Evolutionary conservation across 345 rosid genomes (phyloP).

Genomic region (Draba incana): DNA sequence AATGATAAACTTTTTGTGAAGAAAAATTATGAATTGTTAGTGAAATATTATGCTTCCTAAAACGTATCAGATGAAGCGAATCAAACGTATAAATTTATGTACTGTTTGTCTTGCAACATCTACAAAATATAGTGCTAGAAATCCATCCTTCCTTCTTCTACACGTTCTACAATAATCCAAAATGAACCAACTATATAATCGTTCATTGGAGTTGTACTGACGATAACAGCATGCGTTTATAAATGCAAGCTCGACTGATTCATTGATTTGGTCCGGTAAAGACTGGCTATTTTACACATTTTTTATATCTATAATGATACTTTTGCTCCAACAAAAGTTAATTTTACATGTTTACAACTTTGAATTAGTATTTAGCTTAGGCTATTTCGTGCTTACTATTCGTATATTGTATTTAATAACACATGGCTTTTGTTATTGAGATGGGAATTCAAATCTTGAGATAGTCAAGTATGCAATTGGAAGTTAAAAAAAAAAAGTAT

Average conservation of each 20-base stretch:
- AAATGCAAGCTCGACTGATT: slow-evolving; percentile 39
- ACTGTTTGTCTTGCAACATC: too few species aligned
- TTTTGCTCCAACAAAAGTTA: neutral
- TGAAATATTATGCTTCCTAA: too few species aligned
- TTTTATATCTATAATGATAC: neutral
- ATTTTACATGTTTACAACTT: neutral
- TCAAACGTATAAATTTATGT: too few species aligned
- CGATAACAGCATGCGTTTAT: slow-evolving; percentile 36
- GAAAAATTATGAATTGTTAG: too few species aligned
- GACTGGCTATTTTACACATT: neutral
- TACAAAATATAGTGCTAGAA: too few species aligned
- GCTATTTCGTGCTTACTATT: neutral
- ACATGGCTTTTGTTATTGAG: neutral
- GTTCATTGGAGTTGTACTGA: slow-evolving; percentile 35
- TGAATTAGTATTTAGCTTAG: slow-evolving; percentile 4
- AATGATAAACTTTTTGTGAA: too few species aligned
- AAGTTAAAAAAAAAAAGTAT: too few species aligned
- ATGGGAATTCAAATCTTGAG: slow-evolving; percentile 10
- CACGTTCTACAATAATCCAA: too few species aligned
- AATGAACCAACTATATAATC: too few species aligned
- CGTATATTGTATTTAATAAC: neutral
- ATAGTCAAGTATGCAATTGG: too few species aligned
- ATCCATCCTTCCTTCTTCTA: too few species aligned
- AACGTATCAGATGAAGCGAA: too few species aligned
- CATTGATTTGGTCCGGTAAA: slow-evolving; percentile 13